Base-by-base conservation (phyloP, 495 filamentous ascomycete genomes). In the Pyronema domesticum region DNA sequence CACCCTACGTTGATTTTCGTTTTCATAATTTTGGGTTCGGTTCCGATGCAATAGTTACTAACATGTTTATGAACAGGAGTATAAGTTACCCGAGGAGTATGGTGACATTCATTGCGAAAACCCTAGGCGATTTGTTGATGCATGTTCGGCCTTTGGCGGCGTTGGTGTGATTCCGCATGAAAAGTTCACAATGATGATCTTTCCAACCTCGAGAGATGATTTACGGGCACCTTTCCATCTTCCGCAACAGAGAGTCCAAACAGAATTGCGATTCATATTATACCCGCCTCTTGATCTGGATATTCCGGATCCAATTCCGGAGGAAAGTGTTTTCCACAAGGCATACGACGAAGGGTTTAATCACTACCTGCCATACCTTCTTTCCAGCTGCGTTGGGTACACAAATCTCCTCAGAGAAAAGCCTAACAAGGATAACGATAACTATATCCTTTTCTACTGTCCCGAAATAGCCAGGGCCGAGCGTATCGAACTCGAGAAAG, bases 151-250 rank as follows among this genome's bases (percentile, higher is more conserved):
- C 53, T 55, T 65, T 19, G 52, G 65, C 17, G 62, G 58, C 2
- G 58, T 59, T 23, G 62, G 62, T 5, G 45, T 65, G 11, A 42
- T 65, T 36, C 48, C 61, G 14, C 58, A 61, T 37, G 55, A 54
- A 10, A 54, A 49, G n/a, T 65, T 65, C 35, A 61, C 62, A 35
- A 39, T 65, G 33, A 58, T 61, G 3, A 35, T 65, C n/a, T 65
- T 65, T 46, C 62, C 62, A 35, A 62, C 62, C 0, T 59, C 58
- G 10, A 65, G 56, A 23, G 58, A 65, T 9, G 58, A 61, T 18
- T 55, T 65, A 10, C 59, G 58, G 13, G 35, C 46, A 10, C 52
- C 62, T n/a, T 65, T 65, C 37, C 61, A 61, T 56, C 51, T 56
- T 37, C 62, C 62, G 6, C 50, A 59, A 37, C 62, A 65, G 19